phyloP scores from a whole-genome alignment of 148 eudicot species.

The Diospyros lotus region DNA sequence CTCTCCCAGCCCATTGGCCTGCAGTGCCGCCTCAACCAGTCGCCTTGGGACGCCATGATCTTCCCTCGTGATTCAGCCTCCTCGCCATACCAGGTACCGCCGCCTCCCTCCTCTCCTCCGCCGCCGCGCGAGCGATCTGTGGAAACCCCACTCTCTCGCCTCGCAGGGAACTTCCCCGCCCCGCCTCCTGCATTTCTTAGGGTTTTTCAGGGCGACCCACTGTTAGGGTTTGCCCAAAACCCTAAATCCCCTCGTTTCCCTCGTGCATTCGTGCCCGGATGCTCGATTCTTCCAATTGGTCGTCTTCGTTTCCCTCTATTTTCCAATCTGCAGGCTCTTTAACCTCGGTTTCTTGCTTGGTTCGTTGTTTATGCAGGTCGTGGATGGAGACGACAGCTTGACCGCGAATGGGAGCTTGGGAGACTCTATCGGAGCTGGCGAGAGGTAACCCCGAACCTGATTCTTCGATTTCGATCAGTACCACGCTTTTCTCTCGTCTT shows the following conservation, averaged over 20 bases:
- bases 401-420: slow-evolving; percentile 27
- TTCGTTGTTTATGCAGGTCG: slow-evolving; percentile 21
- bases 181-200: slow-evolving; percentile 24
- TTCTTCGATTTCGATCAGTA: not conserved
- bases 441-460: slow-evolving; percentile 36
- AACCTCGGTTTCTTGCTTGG: not conserved
- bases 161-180: not conserved
- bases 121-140: slow-evolving; percentile 8
- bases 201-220: slow-evolving; percentile 18
- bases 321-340: not conserved
- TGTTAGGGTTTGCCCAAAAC: slow-evolving; percentile 18
- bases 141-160: not conserved
- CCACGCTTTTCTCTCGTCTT: not conserved
- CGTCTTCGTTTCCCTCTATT: slow-evolving; percentile 6
- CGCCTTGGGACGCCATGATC: slow-evolving; percentile 40
- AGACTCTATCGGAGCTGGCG: slow-evolving; percentile 21
- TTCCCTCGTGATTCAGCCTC: slow-evolving; percentile 26
- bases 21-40: slow-evolving; percentile 33
- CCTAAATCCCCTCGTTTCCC: slow-evolving; percentile 21
- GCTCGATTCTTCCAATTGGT: slow-evolving; percentile 14
- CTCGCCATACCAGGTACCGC: slow-evolving; percentile 17
- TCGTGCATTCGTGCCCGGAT: slow-evolving; percentile 11
- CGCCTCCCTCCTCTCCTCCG: not conserved
- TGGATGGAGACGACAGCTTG: slow-evolving; percentile 25
- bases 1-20: not conserved